phyloP scores from a whole-genome alignment of 2,329 filamentous ascomycete genomes.

The Dactylonectria macrodidyma region DNA sequence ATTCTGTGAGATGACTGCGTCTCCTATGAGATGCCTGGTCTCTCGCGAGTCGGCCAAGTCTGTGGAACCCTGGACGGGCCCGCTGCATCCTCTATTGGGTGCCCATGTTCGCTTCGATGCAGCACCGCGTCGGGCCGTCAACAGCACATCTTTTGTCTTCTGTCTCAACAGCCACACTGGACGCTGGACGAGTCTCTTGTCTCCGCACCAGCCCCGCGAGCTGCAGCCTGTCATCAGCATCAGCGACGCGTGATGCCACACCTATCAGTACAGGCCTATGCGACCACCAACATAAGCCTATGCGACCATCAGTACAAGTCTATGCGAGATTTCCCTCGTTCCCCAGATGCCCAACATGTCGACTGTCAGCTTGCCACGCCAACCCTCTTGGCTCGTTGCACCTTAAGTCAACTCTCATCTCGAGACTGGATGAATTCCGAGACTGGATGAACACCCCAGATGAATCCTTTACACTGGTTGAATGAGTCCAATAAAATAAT shows the following conservation, averaged over 20 bases:
- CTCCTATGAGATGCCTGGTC: too few species aligned
- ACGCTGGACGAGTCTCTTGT: too few species aligned
- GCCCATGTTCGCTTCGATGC: conserved; percentile 1
- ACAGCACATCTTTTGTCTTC: conserved; percentile 14
- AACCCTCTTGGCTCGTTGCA: neutral
- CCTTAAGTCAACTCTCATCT: neutral
- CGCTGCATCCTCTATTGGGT: conserved; percentile 21
- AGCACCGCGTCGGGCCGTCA: conserved; percentile 29
- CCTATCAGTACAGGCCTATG: neutral
- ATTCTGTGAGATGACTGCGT: neutral
- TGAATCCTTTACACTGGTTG: conserved; percentile 4
- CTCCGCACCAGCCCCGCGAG: too few species aligned
- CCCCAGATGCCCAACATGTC: conserved; percentile 12
- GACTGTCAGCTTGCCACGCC: neutral
- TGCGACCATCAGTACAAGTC: conserved; percentile 39
- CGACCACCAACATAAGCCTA: neutral
- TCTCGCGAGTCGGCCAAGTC: neutral
- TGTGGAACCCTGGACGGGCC: conserved; percentile 17
- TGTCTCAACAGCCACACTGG: conserved; percentile 4
- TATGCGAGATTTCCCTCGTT: conserved; percentile 23
- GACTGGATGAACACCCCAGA: neutral
- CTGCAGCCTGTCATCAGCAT: too few species aligned
- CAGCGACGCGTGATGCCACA: too few species aligned
- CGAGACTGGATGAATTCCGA: neutral
- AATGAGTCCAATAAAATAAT: conserved; percentile 21